These are phyloP conservation scores for Chlorella sp. DNA, from an alignment of 139 green algal species.

Conservation along the genomic window DNA sequence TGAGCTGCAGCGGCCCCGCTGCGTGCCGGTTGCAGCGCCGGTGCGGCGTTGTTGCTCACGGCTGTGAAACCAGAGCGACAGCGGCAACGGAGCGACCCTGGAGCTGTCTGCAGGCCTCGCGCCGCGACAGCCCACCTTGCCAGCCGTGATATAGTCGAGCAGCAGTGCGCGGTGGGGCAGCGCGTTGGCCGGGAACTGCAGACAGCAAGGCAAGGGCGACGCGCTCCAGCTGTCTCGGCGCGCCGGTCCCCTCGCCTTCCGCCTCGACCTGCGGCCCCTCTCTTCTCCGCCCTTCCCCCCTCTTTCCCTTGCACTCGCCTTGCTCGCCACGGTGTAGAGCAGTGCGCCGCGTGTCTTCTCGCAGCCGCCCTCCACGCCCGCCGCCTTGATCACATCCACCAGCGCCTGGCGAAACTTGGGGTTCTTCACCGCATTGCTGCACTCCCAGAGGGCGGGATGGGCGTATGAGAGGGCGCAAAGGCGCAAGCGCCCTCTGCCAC, in stretches of 20 bases:
- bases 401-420: constrained; percentile 73
- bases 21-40: no score
- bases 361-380: constrained; percentile 63
- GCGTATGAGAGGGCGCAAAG: neutral
- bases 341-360: constrained; percentile 75
- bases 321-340: constrained; percentile 79
- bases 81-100: no score
- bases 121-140: no score
- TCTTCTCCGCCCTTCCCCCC: neutral
- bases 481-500: neutral
- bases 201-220: neutral
- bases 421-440: constrained; percentile 66
- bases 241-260: neutral
- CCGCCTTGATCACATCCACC: constrained; percentile 75
- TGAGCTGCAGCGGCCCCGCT: no score
- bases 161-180: constrained; percentile 74
- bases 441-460: neutral
- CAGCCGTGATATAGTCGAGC: constrained; percentile 68
- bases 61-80: no score
- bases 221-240: no score
- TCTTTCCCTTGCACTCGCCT: constrained; percentile 49
- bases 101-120: no score
- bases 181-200: constrained; percentile 83
- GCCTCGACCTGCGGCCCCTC: neutral
- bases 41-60: no score